Conservation (phyloP, 176 grass and related monocot species). For the Poa pratensis region DNA sequence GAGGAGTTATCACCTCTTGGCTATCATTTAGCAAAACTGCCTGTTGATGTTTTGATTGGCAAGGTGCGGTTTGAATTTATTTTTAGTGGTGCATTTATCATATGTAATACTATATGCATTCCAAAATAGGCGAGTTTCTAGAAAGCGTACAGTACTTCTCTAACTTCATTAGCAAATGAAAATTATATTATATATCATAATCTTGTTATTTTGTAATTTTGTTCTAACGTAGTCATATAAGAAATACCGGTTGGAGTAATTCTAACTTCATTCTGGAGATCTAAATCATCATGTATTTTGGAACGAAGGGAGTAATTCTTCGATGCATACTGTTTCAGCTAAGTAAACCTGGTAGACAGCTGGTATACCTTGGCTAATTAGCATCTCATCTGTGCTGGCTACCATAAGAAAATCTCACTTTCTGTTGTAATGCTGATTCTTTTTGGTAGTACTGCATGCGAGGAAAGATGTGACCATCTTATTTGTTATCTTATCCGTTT, state of each 20-base stretch:
- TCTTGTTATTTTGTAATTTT: slow-evolving; percentile 18
- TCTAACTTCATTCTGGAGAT: not conserved
- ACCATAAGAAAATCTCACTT: not conserved
- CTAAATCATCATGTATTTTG: not conserved
- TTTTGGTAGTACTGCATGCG: slow-evolving; percentile 20
- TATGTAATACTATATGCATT: not conserved
- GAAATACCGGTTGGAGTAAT: not conserved
- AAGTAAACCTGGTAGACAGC: slow-evolving; percentile 12
- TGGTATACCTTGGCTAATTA: not conserved
- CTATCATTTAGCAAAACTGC: slow-evolving; percentile 95
- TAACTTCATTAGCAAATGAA: slow-evolving; percentile 21
- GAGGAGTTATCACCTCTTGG: slow-evolving; percentile 94
- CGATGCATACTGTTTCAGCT: slow-evolving; percentile 16
- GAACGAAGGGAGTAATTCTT: slow-evolving; percentile 1
- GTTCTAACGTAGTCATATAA: not conserved
- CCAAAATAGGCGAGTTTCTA: not conserved
- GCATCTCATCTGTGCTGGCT: not conserved
- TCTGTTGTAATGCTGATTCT: not conserved
- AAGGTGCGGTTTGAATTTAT: slow-evolving; percentile 55
- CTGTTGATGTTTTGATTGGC: slow-evolving; percentile 97
- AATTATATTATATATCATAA: not conserved
- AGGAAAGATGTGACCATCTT: not conserved
- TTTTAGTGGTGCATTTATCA: slow-evolving; percentile 23
- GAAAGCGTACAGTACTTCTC: not conserved
- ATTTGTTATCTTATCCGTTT: slow-evolving; percentile 10